Conservation (phyloP, 768 basidiomycete species). For the Mycena polygramma region DNA sequence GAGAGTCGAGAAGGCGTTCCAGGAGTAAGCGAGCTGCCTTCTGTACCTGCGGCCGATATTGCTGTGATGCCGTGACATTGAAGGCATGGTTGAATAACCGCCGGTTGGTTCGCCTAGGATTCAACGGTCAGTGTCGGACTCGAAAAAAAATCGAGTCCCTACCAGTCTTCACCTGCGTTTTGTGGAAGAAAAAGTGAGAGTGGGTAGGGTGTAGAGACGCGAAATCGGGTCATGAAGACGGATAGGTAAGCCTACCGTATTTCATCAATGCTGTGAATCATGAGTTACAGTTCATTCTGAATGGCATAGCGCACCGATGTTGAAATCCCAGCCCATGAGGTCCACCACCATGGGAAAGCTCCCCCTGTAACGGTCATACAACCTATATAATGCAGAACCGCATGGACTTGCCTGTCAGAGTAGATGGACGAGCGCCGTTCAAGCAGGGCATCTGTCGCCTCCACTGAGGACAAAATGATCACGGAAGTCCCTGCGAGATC, state of each 20-base stretch:
- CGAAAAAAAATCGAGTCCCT: no score
- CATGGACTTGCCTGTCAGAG: conserved; percentile 52
- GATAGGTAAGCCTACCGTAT: conserved; percentile 17
- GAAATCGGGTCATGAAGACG: no score
- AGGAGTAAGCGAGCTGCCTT: conserved; percentile 45
- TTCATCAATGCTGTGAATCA: conserved; percentile 10
- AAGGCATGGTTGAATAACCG: no score
- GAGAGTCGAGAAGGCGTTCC: conserved; percentile 45
- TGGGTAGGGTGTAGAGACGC: no score
- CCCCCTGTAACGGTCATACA: not conserved
- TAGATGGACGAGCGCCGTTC: conserved; percentile 55
- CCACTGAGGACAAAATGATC: not conserved
- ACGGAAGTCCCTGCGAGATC: conserved; percentile 5
- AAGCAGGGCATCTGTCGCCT: conserved; percentile 48
- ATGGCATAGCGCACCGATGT: not conserved
- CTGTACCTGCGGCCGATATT: not conserved
- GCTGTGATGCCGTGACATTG: no score
- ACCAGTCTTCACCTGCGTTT: not conserved
- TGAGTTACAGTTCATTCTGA: no score
- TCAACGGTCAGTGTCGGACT: no score
- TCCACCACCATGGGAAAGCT: conserved; percentile 2
- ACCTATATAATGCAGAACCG: not conserved
- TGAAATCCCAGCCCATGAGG: not conserved
- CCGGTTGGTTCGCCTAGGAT: no score
- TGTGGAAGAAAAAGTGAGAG: no score